These are phyloP conservation scores for Papiliotrema laurentii DNA, from an alignment of 1,284 basidiomycete species.

Conservation along the genomic window DNA sequence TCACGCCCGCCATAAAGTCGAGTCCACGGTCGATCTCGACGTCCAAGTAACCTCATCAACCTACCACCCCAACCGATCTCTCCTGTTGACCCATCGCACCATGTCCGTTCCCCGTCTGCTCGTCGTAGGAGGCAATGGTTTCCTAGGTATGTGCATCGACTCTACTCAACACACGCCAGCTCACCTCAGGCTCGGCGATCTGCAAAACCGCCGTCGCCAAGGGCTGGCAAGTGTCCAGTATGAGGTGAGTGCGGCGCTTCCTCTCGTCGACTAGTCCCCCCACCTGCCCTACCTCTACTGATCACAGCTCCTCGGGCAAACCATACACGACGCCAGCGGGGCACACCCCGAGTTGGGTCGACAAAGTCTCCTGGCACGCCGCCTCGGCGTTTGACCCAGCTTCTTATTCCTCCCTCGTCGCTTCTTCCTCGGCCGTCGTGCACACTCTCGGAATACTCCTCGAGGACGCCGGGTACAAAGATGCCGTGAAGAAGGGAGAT, in stretches of 20 bases:
- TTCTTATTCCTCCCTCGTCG: constrained; percentile 65
- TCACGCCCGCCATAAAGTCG: no score
- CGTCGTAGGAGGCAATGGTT: constrained; percentile 91
- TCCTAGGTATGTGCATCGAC: constrained; percentile 63
- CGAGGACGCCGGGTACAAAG: constrained; percentile 78
- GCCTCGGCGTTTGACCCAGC: constrained; percentile 73
- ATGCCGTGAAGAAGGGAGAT: constrained; percentile 59
- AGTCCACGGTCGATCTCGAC: no score
- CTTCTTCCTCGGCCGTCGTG: constrained; percentile 69
- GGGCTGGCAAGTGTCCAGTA: constrained; percentile 81
- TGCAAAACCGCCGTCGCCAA: constrained; percentile 77
- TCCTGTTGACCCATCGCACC: no score
- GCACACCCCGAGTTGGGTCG: constrained; percentile 78
- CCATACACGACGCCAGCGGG: constrained; percentile 85
- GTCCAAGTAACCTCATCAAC: not conserved
- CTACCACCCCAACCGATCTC: no score
- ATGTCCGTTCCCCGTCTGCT: constrained; percentile 54
- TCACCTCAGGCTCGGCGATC: constrained; percentile 72
- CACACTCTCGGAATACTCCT: constrained; percentile 93
- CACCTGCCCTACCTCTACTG: not conserved
- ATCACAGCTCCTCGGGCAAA: constrained; percentile 68
- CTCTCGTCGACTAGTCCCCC: not conserved
- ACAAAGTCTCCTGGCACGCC: constrained; percentile 69
- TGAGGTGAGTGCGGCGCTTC: constrained; percentile 66
- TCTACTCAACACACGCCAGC: constrained; percentile 1